phyloP scores from a whole-genome alignment of 768 basidiomycete species.

The Auricularia sp. region DNA sequence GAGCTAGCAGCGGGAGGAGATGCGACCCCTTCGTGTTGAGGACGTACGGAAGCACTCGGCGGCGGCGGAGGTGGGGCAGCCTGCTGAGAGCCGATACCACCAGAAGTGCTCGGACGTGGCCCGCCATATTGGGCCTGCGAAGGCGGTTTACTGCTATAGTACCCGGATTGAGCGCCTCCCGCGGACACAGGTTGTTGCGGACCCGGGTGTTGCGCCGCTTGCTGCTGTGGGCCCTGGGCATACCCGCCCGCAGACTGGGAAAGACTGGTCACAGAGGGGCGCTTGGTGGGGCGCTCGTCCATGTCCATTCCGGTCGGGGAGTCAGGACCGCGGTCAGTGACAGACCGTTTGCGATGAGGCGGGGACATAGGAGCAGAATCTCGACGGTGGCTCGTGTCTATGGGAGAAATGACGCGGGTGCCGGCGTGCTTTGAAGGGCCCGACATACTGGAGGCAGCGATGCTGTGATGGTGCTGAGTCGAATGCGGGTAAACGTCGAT shows the following conservation, averaged over 20 bases:
- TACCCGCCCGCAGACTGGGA: not conserved
- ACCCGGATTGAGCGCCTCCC: not conserved
- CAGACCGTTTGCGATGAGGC: not conserved
- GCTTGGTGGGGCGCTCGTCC: not conserved
- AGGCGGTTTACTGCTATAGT: not conserved
- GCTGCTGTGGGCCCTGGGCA: not conserved
- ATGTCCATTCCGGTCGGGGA: not conserved
- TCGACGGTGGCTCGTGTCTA: not conserved
- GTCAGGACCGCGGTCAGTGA: not conserved
- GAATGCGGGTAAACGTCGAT: not conserved
- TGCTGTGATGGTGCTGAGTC: not conserved
- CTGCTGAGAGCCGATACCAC: not conserved
- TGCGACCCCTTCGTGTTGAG: not conserved
- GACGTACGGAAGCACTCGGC: not conserved
- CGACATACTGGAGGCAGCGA: not conserved
- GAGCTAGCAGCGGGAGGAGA: not conserved
- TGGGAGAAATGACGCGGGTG: not conserved
- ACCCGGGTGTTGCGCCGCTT: not conserved
- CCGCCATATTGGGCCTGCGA: not conserved
- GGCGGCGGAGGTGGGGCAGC: not conserved
- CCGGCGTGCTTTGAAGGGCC: not conserved
- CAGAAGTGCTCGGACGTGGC: not conserved
- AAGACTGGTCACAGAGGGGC: not conserved
- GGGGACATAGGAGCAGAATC: not conserved
- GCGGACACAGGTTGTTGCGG: not conserved